Evolutionary conservation across 257 asterid genomes (phyloP).

Genomic region (Gardenia jasminoides): DNA sequence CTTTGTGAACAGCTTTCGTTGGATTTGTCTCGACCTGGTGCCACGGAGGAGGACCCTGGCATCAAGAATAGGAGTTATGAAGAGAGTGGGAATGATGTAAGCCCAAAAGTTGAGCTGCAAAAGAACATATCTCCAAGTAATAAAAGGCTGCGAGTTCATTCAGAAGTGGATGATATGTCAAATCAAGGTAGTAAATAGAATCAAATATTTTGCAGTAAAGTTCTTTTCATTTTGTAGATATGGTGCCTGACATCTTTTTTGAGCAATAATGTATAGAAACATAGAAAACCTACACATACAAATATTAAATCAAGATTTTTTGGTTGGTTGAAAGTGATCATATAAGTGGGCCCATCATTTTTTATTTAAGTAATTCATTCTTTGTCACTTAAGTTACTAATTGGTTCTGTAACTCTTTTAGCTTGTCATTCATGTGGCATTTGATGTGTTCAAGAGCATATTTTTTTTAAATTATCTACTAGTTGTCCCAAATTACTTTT

Average conservation of each 20-base stretch:
- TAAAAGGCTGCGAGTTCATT: conserved; percentile 49
- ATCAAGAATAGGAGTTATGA: conserved; percentile 43
- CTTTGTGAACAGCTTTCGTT: conserved; percentile 63
- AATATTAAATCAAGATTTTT: too few relatives aligned
- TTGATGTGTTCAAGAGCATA: not conserved
- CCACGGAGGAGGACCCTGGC: conserved; percentile 44
- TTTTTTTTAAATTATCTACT: too few relatives aligned
- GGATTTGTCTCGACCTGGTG: conserved; percentile 40
- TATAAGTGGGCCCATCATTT: not conserved
- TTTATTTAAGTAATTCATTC: not conserved
- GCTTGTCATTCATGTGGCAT: not conserved
- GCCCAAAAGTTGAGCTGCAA: conserved; percentile 43
- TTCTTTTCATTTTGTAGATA: not conserved
- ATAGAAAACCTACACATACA: not conserved
- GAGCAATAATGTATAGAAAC: not conserved
- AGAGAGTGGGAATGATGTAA: conserved; percentile 36
- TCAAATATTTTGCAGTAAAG: not conserved
- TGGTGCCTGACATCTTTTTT: not conserved
- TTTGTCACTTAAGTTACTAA: not conserved
- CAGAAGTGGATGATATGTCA: conserved; percentile 42
- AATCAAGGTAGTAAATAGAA: conserved; percentile 47
- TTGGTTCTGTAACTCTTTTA: too few relatives aligned
- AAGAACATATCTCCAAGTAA: conserved; percentile 45
- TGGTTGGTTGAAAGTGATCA: not conserved
- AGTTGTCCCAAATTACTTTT: too few relatives aligned